These are phyloP conservation scores for Arthrobotrys pseudoclavata DNA, from an alignment of 2,329 filamentous ascomycete genomes.

Conservation along the genomic window DNA sequence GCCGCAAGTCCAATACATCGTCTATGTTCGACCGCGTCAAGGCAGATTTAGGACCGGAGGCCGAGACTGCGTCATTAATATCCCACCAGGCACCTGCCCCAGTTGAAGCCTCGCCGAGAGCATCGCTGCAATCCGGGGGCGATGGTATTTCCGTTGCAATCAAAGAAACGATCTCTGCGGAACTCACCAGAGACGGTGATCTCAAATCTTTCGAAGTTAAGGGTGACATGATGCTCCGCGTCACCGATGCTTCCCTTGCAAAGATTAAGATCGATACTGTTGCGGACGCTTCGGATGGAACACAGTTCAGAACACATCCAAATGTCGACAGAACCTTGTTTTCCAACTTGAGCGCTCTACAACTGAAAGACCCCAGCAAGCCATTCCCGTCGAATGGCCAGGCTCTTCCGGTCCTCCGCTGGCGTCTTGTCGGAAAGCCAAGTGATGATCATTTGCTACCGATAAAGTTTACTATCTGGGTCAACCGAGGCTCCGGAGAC, in stretches of 20 bases:
- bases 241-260: slow-evolving; percentile 87
- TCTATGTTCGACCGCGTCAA: slow-evolving; percentile 98
- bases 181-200: slow-evolving; percentile 86
- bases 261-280: slow-evolving; percentile 90
- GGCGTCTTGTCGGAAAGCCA: slow-evolving; percentile 79
- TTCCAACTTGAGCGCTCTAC: slow-evolving; percentile 83
- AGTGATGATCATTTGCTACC: slow-evolving; percentile 86
- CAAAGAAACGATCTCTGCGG: slow-evolving; percentile 89
- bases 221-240: slow-evolving; percentile 90
- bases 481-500: slow-evolving; percentile 84
- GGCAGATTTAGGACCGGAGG: slow-evolving; percentile 88
- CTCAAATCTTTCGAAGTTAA: slow-evolving; percentile 89
- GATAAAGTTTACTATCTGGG: slow-evolving; percentile 97
- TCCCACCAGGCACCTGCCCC: slow-evolving; percentile 73
- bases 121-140: slow-evolving; percentile 79
- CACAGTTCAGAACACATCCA: slow-evolving; percentile 93
- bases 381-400: slow-evolving; percentile 92
- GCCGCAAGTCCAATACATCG: slow-evolving; percentile 97
- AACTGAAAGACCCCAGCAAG: slow-evolving; percentile 87
- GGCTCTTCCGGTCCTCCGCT: slow-evolving; percentile 89
- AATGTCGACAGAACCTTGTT: slow-evolving; percentile 94
- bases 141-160: slow-evolving; percentile 90
- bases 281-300: slow-evolving; percentile 70
- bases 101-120: slow-evolving; percentile 68
- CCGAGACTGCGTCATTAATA: slow-evolving; percentile 74